Base-by-base conservation (phyloP, 495 filamentous ascomycete genomes). In the Aspergillus affinis region DNA sequence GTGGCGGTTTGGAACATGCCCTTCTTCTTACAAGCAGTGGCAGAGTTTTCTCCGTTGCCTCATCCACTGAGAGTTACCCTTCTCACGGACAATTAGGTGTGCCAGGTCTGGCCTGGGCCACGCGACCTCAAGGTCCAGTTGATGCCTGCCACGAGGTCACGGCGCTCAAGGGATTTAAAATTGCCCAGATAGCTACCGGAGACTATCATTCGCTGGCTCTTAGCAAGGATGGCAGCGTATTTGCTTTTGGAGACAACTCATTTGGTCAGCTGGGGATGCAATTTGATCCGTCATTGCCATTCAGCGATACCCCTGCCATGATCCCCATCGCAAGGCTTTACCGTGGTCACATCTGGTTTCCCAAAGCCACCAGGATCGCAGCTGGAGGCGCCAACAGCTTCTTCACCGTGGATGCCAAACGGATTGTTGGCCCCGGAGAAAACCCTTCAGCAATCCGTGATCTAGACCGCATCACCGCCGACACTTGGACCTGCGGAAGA, bases 221-320 rank as follows among this genome's bases (percentile, higher is more conserved):
- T 18, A 90, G 92, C 66, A 81, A 78, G 26, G 75, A 89, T 48
- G 94, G 94, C 44, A 80, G 82, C 23, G 81, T 92, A n/a, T 96
- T 92, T 71, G 78, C 85, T 26, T 98, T 96, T 72, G 94, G 94
- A 20, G 92, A 97, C 69, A 98, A 98, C 71, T 86, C 87, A 0
- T 80, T 82, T 55, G 94, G 94, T 32, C 94, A 98, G 72, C 76
- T 97, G 10, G 93, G 93, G 7, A 84, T 92, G 61, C 83, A 90
- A 51, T 84, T 80, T 49, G 82, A 84, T 52, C 66, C 84, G 0
- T 82, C 86, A 41, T 70, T 82, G 12, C 79, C 84, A 10, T 83
- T 76, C 59, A 75, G 88, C 54, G 91, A 94, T 67, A 78, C 78
- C 0, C 93, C 94, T 1, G 84, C 85, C 6, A 78, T 79, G 0